These are phyloP conservation scores for Tagetes erecta DNA, from an alignment of 129 eudicot species.

Conservation along the genomic window DNA sequence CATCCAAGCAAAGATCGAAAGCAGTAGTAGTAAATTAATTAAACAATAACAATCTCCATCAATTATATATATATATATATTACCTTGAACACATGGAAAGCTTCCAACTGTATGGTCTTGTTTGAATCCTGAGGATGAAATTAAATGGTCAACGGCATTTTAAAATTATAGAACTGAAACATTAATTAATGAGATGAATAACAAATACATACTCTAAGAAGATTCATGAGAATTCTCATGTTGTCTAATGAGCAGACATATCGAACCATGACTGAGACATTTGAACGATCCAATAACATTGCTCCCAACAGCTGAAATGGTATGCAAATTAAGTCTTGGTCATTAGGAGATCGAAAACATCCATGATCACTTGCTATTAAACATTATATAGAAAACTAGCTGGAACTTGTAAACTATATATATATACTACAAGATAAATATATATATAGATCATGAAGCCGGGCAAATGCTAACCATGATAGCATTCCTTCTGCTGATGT, in stretches of 20 bases:
- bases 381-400: too few species aligned
- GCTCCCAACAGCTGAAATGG: conserved; percentile 68
- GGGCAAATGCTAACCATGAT: conserved; percentile 49
- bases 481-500: conserved; percentile 78
- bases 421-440: background rate
- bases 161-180: background rate
- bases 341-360: too few species aligned
- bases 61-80: background rate
- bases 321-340: background rate
- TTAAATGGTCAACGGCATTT: conserved; percentile 8
- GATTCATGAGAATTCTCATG: conserved; percentile 92
- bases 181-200: background rate
- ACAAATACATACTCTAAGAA: conserved; percentile 62
- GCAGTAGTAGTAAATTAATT: background rate
- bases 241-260: conserved; percentile 85
- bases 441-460: background rate
- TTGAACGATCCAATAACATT: conserved; percentile 84
- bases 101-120: conserved; percentile 58
- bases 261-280: conserved; percentile 70
- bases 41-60: background rate
- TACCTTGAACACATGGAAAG: conserved; percentile 72
- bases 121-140: conserved; percentile 46
- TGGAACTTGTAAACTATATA: background rate
- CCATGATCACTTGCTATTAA: too few species aligned
- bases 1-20: background rate